Conservation (phyloP, 345 rosid species). For the Cochlearia excelsa region DNA sequence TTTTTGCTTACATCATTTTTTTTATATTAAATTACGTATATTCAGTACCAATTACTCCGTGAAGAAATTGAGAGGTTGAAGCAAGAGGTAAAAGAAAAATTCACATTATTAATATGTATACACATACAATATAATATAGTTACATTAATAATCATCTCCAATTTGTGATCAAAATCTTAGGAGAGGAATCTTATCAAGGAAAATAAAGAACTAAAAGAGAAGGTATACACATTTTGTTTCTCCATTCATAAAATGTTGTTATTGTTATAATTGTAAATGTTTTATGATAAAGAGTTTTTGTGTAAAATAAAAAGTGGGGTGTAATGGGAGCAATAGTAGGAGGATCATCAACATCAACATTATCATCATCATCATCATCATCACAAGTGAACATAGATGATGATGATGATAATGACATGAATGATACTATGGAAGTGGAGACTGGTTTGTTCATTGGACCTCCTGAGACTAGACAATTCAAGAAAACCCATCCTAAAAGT, state of each 20-base stretch:
- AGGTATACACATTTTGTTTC: conserved; percentile 38
- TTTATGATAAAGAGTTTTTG: conserved; percentile 15
- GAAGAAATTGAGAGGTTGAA: conserved; percentile 65
- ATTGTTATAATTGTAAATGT: background rate
- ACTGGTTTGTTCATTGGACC: conserved; percentile 73
- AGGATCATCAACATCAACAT: conserved; percentile 17
- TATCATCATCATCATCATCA: conserved; percentile 21
- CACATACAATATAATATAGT: background rate
- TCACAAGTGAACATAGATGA: conserved; percentile 25
- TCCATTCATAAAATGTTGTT: background rate
- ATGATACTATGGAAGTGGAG: conserved; percentile 41
- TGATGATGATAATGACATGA: conserved; percentile 12
- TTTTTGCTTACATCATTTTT: background rate
- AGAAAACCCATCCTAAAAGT: background rate
- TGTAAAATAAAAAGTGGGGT: conserved; percentile 31
- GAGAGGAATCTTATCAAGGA: conserved; percentile 53
- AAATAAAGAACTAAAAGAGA: conserved; percentile 45
- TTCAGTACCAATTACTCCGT: conserved; percentile 56
- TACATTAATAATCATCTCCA: background rate
- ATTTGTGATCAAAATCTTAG: conserved; percentile 35
- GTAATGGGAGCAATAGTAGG: conserved; percentile 26
- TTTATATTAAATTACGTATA: conserved; percentile 5
- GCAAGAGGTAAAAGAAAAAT: conserved; percentile 48
- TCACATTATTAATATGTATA: conserved; percentile 36
- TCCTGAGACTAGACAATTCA: conserved; percentile 42